phyloP scores from a whole-genome alignment of 73 alveolate genomes.

The Paramecium sexaurelia region DNA sequence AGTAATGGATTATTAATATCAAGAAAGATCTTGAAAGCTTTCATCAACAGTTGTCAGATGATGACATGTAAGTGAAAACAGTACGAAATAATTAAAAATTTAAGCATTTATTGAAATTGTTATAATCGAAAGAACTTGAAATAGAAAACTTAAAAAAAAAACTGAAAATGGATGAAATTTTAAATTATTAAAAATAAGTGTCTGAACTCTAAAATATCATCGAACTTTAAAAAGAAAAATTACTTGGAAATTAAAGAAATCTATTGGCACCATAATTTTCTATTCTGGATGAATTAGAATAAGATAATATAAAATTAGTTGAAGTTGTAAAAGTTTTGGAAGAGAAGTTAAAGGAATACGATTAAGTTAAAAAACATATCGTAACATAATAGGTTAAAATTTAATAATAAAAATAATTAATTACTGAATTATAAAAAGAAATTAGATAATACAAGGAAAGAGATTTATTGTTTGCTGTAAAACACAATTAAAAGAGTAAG shows the following conservation, averaged over 20 bases:
- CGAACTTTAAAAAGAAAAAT: neutral
- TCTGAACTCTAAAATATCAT: neutral
- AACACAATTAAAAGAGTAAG: neutral
- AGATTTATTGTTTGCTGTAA: neutral
- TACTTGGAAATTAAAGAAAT: neutral
- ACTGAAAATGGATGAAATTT: neutral
- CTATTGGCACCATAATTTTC: neutral
- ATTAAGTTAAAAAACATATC: neutral
- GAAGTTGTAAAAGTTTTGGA: neutral
- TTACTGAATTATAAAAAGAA: neutral
- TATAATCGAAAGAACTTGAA: neutral
- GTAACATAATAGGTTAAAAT: neutral
- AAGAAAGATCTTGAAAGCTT: conserved; percentile 31
- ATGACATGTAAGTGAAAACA: neutral
- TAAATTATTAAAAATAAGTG: neutral
- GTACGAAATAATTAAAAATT: neutral
- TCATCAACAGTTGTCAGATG: conserved; percentile 18
- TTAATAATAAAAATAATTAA: neutral
- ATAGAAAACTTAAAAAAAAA: neutral
- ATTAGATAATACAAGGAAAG: neutral
- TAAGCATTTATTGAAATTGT: neutral
- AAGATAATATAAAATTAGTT: neutral
- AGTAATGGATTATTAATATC: neutral
- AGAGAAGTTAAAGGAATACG: neutral
- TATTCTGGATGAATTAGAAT: neutral